phyloP scores from a whole-genome alignment of 1,139 yeast genomes.

The Sugiyamaella grinbergsii region DNA sequence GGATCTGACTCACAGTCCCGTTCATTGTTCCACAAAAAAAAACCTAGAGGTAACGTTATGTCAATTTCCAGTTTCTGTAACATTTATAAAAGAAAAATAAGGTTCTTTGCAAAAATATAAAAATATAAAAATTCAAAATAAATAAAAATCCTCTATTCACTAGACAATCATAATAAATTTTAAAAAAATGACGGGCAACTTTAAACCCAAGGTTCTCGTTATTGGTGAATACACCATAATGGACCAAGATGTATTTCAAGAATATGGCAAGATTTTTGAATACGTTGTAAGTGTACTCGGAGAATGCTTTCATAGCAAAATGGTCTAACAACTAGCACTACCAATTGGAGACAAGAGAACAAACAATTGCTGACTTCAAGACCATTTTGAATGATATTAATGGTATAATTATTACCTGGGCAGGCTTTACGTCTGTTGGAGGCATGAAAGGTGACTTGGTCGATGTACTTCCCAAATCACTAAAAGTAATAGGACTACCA shows the following conservation, averaged over 20 bases:
- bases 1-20: too few relatives aligned
- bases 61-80: too few relatives aligned
- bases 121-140: not conserved
- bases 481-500: slow-evolving; percentile 63
- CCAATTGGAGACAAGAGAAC: slow-evolving; percentile 9
- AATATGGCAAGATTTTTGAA: slow-evolving; percentile 12
- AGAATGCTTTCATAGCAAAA: too few relatives aligned
- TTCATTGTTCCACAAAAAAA: too few relatives aligned
- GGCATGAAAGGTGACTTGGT: slow-evolving; percentile 46
- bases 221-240: slow-evolving; percentile 13
- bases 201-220: slow-evolving; percentile 13
- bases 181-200: not conserved
- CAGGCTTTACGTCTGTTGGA: slow-evolving; percentile 24
- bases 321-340: slow-evolving; percentile 16
- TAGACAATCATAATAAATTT: not conserved
- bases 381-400: slow-evolving; percentile 6
- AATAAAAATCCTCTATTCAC: not conserved
- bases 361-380: slow-evolving; percentile 9
- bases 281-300: slow-evolving; percentile 10
- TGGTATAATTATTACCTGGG: slow-evolving; percentile 7
- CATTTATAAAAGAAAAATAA: too few relatives aligned
- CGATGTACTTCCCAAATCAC: slow-evolving; percentile 52
- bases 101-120: too few relatives aligned
- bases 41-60: too few relatives aligned
- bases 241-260: slow-evolving; percentile 1